Base-by-base conservation (phyloP, 2,329 filamentous ascomycete genomes). In the Amesomyces nigricolor region DNA sequence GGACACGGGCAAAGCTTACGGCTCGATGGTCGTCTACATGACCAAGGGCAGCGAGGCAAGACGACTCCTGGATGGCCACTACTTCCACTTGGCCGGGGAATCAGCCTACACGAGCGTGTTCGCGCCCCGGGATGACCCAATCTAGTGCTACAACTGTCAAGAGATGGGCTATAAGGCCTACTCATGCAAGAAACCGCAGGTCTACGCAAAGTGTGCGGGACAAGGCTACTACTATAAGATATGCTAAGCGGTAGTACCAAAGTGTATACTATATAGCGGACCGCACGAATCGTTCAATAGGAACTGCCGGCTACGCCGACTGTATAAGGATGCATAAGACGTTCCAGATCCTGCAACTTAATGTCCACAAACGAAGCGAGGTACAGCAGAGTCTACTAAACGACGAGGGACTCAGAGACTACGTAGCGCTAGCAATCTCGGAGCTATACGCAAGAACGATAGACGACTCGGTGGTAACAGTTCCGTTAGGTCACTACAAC, bases 71-170 rank as follows among this genome's bases (percentile, higher is more conserved):
- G 39, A 51, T 35, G 39, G 26, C 4, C 38, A 35, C 5, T 51
- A 43, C 48, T 51, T 44, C 39, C 14, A 51, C 29, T 13, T 43
- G 16, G 38, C 19, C 13, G 48, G 48, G 37, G 48, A 51, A 37
- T 51, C 39, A n/a, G 48, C 38, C 38, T 51, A 51, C n/a, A 51
- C 48, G 39, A 17, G 19, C 2, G 48, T 44, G 19, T 51, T 51
- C 13, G 39, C 38, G 22, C 48, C 38, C 26, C 39, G 48, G 42
- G 42, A 44, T 19, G 17, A 22, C 42, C 42, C 19, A 29, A 44
- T 22, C 3, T 5, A 44, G 42, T 44, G 42, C 16, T 44, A 5
- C 19, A 44, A 44, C 42, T 44, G 19, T 13, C 42, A 44, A 39
- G 37, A 19, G 3, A 19, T 19, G 17, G n/a, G n/a, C 17, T 19